Evolutionary conservation across 2,329 filamentous ascomycete species (phyloP).

Genomic region (Dactylellina parvicollis): DNA sequence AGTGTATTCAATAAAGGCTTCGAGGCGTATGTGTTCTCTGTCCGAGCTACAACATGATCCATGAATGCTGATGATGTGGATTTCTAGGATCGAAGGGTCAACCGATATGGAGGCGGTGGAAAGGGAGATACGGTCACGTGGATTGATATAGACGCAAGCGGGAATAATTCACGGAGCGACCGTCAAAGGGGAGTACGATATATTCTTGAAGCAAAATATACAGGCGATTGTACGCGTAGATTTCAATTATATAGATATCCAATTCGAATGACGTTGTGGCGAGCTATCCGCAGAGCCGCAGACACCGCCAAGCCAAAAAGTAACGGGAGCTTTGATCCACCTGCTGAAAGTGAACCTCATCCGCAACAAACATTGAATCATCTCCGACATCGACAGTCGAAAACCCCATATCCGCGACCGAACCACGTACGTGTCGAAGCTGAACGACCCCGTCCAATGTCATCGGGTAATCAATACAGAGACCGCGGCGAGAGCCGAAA

Average conservation of each 20-base stretch:
- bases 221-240: too few relatives aligned
- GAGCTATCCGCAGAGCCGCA: conserved; percentile 41
- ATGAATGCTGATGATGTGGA: neutral
- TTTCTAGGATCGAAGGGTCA: conserved; percentile 57
- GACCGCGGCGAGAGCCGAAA: conserved; percentile 40
- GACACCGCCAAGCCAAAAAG: conserved; percentile 40
- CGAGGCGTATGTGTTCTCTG: conserved; percentile 56
- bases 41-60: neutral
- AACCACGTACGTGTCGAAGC: conserved; percentile 28
- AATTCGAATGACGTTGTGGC: neutral
- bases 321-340: conserved; percentile 29
- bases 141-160: too few relatives aligned
- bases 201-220: too few relatives aligned
- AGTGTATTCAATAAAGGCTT: conserved; percentile 59
- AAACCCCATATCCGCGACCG: neutral
- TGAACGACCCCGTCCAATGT: conserved; percentile 18
- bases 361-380: conserved; percentile 17
- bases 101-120: conserved; percentile 58
- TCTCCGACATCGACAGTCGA: neutral
- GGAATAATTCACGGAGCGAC: too few relatives aligned
- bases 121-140: conserved; percentile 57
- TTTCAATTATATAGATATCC: neutral
- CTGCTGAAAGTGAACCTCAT: conserved; percentile 15
- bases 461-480: conserved; percentile 50
- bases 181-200: too few relatives aligned